Conservation (phyloP, 805 yeast species). For the Myxozyma nipponensis region DNA sequence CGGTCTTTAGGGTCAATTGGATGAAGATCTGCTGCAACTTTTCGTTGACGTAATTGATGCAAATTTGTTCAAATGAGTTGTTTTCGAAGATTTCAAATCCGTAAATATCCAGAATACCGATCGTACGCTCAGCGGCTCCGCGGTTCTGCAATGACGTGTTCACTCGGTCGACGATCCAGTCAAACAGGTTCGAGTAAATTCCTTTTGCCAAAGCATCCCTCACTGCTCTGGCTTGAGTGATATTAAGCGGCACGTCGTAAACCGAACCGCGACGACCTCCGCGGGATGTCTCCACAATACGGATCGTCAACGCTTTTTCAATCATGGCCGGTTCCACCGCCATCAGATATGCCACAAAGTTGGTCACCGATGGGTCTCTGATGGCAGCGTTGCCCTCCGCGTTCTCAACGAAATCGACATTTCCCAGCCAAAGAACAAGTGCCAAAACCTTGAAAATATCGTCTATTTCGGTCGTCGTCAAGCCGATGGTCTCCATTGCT, state of each 20-base stretch:
- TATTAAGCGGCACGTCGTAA: slow-evolving; percentile 89
- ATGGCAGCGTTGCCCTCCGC: slow-evolving; percentile 81
- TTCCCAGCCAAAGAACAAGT: slow-evolving; percentile 91
- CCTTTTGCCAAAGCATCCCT: slow-evolving; percentile 95
- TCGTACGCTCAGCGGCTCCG: slow-evolving; percentile 55
- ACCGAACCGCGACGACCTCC: slow-evolving; percentile 89
- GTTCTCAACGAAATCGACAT: slow-evolving; percentile 77
- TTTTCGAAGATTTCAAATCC: slow-evolving; percentile 96
- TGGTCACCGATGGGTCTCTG: slow-evolving; percentile 84
- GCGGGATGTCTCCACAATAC: slow-evolving; percentile 85
- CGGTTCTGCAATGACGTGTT: slow-evolving; percentile 66
- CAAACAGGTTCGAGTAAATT: slow-evolving; percentile 84
- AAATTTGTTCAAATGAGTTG: slow-evolving; percentile 93
- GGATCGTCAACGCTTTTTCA: slow-evolving; percentile 64
- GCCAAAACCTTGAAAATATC: slow-evolving; percentile 81
- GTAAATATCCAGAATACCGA: slow-evolving; percentile 94
- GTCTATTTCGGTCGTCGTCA: slow-evolving; percentile 79
- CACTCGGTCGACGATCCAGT: slow-evolving; percentile 93
- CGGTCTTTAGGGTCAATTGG: slow-evolving; percentile 91
- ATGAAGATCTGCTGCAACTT: slow-evolving; percentile 95
- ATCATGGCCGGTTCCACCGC: slow-evolving; percentile 70
- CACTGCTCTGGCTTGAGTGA: slow-evolving; percentile 85
- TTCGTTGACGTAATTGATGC: slow-evolving; percentile 91
- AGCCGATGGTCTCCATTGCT: slow-evolving; percentile 88
- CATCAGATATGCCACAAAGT: slow-evolving; percentile 86